Evolutionary conservation across 805 yeast genomes (phyloP).

Genomic region (Pichia kluyveri): DNA sequence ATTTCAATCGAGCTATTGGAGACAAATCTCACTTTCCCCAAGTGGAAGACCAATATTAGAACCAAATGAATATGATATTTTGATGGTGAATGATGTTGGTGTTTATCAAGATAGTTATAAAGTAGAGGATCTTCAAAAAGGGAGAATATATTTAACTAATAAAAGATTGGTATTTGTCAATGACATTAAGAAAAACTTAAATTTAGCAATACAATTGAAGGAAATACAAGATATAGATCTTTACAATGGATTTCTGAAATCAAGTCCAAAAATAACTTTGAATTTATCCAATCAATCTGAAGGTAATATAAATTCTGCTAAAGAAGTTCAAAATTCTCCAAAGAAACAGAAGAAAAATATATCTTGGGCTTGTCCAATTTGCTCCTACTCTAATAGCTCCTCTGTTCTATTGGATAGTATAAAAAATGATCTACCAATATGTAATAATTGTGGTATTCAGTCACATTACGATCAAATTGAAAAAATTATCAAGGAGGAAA

Average conservation of each 20-base stretch:
- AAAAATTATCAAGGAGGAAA: not conserved
- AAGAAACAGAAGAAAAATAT: not conserved
- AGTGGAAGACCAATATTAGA: conserved; percentile 25
- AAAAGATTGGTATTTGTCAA: conserved; percentile 64
- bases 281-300: conserved; percentile 7
- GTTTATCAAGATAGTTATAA: conserved; percentile 71
- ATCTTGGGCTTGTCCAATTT: conserved; percentile 83
- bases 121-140: conserved; percentile 55
- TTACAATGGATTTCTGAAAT: conserved; percentile 53
- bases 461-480: conserved; percentile 30
- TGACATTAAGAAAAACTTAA: conserved; percentile 1
- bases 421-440: conserved; percentile 29
- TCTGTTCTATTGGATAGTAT: not conserved
- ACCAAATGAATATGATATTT: conserved; percentile 38
- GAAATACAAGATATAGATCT: conserved; percentile 15
- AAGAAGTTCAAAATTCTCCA: no score
- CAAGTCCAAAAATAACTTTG: conserved; percentile 66
- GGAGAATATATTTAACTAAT: conserved; percentile 71
- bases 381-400: conserved; percentile 56
- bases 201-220: conserved; percentile 12
- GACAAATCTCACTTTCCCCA: conserved; percentile 14
- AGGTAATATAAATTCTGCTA: not conserved
- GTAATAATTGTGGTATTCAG: conserved; percentile 57
- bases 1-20: conserved; percentile 15
- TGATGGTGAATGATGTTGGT: conserved; percentile 53